Base-by-base conservation (phyloP, 805 yeast species). In the Priceomyces melissophilus region DNA sequence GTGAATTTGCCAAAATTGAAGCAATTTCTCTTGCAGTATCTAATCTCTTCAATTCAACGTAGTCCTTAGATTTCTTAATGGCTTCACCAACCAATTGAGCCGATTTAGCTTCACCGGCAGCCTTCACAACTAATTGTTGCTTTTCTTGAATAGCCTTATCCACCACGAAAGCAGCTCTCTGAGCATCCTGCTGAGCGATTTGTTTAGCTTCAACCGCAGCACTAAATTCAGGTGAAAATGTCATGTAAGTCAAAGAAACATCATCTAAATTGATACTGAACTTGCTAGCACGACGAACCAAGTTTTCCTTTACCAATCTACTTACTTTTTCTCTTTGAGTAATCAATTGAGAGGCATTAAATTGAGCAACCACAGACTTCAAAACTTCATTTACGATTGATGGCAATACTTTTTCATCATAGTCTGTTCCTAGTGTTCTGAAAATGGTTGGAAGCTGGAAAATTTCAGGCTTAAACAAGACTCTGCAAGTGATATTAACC, bases 1-100 rank as follows among this genome's bases (percentile, higher is more conserved):
- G 96, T 43, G 96, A 87, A 54, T 71, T 73, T 28, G 96, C 78
- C 57, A 93, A 71, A 31, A 91, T 87, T 26, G 68, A 73, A 32
- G 98, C 97, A 63, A 93, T 93, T 58, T 93, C 99, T 58, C 90
- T 81, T 13, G 99, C 98, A 34, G 98, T 93, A 62, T 91, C 98
- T 61, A 93, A 79, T 69, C 97, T 84, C 74, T 91, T 93, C 67
- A 93, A 79, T 65, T 93, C 99, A 38, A 93, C 96, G 63, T 93
- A 93, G 63, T 91, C 99, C 65, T 78, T 86, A 16, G 95, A 86
- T 67, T 91, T 93, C 74, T 91, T 93, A 65, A 93, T 91, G 40
- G 99, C 98, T 50, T 93, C 99, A 80, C 99, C 99, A 70, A 93
- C 89, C 71, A 93, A 82, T 66, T 90, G 95, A 27, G 99, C 99